A percentile compares a stretch with the other conserved stretches of the same genome.
These are phyloP conservation scores for Aureobasidium pullulans DNA, from an alignment of 2,329 filamentous ascomycete genomes.

Conservation along the genomic window DNA sequence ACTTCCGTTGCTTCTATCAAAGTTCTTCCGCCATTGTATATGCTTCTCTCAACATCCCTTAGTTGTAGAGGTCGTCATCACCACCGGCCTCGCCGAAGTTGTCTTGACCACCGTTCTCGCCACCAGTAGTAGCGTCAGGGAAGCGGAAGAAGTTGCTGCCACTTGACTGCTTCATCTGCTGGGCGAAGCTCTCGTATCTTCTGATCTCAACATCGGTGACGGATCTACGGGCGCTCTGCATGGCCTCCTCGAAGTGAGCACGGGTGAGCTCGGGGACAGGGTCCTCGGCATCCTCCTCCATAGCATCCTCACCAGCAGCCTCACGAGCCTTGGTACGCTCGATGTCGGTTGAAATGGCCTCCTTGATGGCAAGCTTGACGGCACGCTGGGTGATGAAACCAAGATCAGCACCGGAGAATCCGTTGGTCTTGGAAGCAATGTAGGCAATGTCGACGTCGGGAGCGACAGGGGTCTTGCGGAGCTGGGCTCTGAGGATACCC, in stretches of 20 bases:
- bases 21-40: neutral
- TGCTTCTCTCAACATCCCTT: constrained; percentile 28
- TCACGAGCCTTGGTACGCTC: constrained; percentile 85
- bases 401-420: constrained; percentile 98
- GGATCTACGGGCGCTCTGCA: constrained; percentile 87
- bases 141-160: constrained; percentile 95
- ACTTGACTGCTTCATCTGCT: constrained; percentile 98
- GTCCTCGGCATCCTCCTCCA: constrained; percentile 81
- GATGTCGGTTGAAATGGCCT: constrained; percentile 83
- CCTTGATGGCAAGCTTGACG: constrained; percentile 98
- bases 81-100: constrained; percentile 18
- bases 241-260: constrained; percentile 97
- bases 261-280: constrained; percentile 93
- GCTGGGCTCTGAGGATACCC: constrained; percentile 87
- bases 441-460: constrained; percentile 78
- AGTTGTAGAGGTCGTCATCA: constrained; percentile 96
- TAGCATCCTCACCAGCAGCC: constrained; percentile 71
- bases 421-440: constrained; percentile 95
- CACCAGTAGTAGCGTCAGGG: constrained; percentile 42
- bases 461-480: constrained; percentile 94
- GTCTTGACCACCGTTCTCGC: constrained; percentile 10
- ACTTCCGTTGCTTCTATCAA: constrained; percentile 5
- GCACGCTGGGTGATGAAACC: constrained; percentile 98
- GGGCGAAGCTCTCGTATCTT: constrained; percentile 94
- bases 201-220: constrained; percentile 96